Evolutionary conservation across 345 rosid genomes (phyloP).

Genomic region (Rhodomyrtus tomentosa): DNA sequence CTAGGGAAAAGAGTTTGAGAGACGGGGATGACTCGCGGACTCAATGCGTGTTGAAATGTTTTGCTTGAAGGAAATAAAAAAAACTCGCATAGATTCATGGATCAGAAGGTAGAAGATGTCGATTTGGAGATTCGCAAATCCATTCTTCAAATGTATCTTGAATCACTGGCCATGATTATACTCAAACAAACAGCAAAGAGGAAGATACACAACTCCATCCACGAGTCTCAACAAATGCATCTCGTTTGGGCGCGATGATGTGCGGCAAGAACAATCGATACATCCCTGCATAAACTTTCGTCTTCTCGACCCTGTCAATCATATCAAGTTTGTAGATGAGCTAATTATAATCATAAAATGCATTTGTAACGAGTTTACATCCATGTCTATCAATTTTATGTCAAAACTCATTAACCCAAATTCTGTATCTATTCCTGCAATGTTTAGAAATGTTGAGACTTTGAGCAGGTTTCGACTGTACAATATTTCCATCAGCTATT

Average conservation of each 20-base stretch:
- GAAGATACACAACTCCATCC: neutral
- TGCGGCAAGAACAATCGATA: neutral
- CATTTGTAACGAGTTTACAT: neutral
- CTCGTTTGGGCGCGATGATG: neutral
- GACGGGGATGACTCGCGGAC: neutral
- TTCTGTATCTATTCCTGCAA: neutral
- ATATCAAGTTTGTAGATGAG: neutral
- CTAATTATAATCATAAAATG: neutral
- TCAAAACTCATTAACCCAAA: neutral
- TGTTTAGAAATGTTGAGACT: neutral
- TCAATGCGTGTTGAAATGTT: neutral
- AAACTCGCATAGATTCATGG: neutral
- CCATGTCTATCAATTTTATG: neutral
- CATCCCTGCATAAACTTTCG: neutral
- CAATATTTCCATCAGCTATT: neutral
- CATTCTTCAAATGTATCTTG: neutral
- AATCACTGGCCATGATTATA: neutral
- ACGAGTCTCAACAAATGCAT: neutral
- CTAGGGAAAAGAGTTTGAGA: neutral
- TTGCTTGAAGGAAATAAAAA: neutral
- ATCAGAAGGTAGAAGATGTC: neutral
- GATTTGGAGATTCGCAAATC: neutral
- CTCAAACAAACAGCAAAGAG: neutral
- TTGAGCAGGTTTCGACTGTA: neutral
- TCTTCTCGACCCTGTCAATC: neutral